Evolutionary conservation across 257 asterid genomes (phyloP), one percentile per base, ranked within the genome.

Genomic region (Anisodus acutangulus): DNA sequence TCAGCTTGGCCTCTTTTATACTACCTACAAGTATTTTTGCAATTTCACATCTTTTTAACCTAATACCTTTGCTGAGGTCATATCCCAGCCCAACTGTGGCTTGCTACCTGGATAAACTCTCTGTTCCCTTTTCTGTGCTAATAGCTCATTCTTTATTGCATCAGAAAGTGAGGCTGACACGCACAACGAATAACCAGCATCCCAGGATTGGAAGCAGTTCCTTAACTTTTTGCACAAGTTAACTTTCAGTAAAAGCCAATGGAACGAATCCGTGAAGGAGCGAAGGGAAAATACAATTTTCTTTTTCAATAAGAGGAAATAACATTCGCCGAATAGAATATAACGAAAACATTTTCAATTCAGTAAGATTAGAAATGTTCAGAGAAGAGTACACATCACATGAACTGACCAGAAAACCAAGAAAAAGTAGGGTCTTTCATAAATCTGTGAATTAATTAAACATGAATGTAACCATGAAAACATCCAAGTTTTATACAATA

Each of bases 81-180:
- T 13, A 51, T 12, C 49, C 26, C 47, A 76, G 53, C 81, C 81
- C 81, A 51, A 31, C 8, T 76, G 81, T 22, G 81, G 4, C 63
- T 51, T 76, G 49, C 81, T 26, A 76, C 47, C 81, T 53, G 64
- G 81, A 31, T 31, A 31, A 31, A 31, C 35, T 31, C 35, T 31
- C 35, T 31, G 35, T 31, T 31, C 35, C 35, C 35, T 31, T 31
- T 31, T 31, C 35, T 31, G 35, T 31, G 35, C 35, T 31, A 31
- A 1, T 31, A 31, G 35, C 35, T 31, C 2, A 31, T 31, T 31
- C 35, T 31, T 31, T 31, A 31, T 31, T 31, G 35, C 35, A 31
- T 31, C 35, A 31, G 35, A 31, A 31, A 31, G 35, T 31, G 35
- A 31, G 35, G 35, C 35, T 31, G 35, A 31, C 35, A 31, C 35